phyloP scores from a whole-genome alignment of 441 rosid genomes.

The Erodium texanum region DNA sequence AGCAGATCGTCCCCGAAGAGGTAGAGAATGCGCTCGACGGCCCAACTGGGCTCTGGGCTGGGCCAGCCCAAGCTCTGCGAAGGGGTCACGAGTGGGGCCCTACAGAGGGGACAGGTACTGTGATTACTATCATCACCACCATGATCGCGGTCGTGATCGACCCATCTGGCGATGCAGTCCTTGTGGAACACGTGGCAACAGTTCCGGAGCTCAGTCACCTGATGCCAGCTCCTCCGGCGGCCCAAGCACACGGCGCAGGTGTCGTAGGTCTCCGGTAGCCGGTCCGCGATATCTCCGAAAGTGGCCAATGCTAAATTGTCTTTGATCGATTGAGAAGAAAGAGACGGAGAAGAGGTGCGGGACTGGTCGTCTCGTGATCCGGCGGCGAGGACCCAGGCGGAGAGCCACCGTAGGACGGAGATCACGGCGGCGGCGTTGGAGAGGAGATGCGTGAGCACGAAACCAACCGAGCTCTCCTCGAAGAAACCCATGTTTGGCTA shows the following conservation, averaged over 20 bases:
- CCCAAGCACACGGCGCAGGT: constrained; percentile 74
- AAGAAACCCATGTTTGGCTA: neutral
- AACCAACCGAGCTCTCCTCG: neutral
- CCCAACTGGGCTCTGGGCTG: constrained; percentile 70
- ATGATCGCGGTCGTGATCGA: constrained; percentile 36
- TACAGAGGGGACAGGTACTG: constrained; percentile 70
- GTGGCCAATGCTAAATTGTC: constrained; percentile 45
- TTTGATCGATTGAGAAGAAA: constrained; percentile 39
- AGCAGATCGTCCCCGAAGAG: constrained; percentile 72
- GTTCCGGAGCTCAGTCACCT: constrained; percentile 65
- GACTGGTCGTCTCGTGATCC: neutral
- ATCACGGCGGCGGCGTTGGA: neutral
- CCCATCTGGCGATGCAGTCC: constrained; percentile 82
- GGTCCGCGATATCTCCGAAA: constrained; percentile 40
- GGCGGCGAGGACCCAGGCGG: neutral
- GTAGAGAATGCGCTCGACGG: constrained; percentile 67
- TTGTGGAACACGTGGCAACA: constrained; percentile 80
- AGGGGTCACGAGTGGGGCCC: constrained; percentile 55
- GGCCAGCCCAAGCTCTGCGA: constrained; percentile 31
- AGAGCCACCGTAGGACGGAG: neutral
- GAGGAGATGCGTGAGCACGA: neutral
- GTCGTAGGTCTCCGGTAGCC: constrained; percentile 34
- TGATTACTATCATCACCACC: constrained; percentile 31
- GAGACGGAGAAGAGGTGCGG: too few species aligned
- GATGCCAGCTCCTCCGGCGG: constrained; percentile 37